Evolutionary conservation across 176 grass and related monocot species (phyloP), one percentile per base, ranked within the genome.

Genomic region (Rhynchospora pubera): DNA sequence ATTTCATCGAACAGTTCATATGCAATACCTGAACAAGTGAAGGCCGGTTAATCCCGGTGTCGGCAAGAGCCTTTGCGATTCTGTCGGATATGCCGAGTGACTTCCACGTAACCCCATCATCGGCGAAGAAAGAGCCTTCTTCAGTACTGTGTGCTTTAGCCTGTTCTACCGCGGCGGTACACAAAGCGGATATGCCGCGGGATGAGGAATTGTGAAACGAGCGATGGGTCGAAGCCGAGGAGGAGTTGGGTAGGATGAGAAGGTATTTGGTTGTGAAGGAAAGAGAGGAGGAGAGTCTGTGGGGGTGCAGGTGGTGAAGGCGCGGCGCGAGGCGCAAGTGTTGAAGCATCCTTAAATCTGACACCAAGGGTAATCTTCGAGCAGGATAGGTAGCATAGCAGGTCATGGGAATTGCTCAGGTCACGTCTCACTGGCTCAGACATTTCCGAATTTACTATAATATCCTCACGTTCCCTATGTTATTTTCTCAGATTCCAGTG

Each of bases 21-120:
- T 44, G 75, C 47, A 18, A 72, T 48, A 91, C 96, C 92, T 95
- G 96, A 30, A 95, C 91, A 65, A 90, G 55, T 28, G 96, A 99
- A 50, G 92, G 96, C 18, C 81, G 89, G 9, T 70, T 42, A 74
- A 95, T 52, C 2, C 88, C 84, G 4, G 85, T 74, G 13, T 79
- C 63, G 4, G 78, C 67, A 23, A 93, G 83, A 12, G 90, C 55
- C 6, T 81, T 72, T 0, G 74, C 70, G 62, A 99, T 79, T 48
- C 79, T 68, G 15, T 89, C 91, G 1, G 92, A 95, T 26, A 99
- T 8, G 11, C 92, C 92, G 48, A 98, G 79, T 2, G 92, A 94
- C 16, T 60, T 82, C 96, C 92, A 98, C 34, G 90, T 87, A 21
- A 90, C 82, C 51, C 82, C 91, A 12, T 94, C 89, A 30, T 86